Percentiles rank a stretch among this genome's conserved stretches.
phyloP scores from a whole-genome alignment of 2,329 filamentous ascomycete genomes.

The Cladorrhinum sp. region DNA sequence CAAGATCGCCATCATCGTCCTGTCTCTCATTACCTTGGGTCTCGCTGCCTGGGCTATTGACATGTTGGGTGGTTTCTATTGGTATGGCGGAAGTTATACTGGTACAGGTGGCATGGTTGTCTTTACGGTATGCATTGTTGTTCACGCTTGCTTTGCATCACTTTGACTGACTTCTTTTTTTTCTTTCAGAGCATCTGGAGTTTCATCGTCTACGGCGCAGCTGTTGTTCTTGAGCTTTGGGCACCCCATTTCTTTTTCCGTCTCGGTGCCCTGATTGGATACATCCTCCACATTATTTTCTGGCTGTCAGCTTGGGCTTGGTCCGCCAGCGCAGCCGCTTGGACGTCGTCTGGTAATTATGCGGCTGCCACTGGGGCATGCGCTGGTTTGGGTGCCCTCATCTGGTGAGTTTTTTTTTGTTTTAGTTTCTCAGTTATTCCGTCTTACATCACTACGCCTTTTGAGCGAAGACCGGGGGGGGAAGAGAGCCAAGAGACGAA shows the following conservation, averaged over 20 bases:
- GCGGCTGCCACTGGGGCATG: constrained; percentile 38
- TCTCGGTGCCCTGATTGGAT: constrained; percentile 36
- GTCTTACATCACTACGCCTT: neutral
- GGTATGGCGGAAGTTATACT: constrained; percentile 24
- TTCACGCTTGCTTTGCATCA: constrained; percentile 25
- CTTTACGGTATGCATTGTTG: constrained; percentile 40
- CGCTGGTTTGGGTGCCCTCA: constrained; percentile 41
- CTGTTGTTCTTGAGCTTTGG: constrained; percentile 37
- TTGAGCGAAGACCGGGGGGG: neutral
- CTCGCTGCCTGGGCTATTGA: constrained; percentile 41
- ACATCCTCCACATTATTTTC: constrained; percentile 40
- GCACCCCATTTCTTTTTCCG: constrained; percentile 39
- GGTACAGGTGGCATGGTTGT: constrained; percentile 43
- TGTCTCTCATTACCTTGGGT: constrained; percentile 40
- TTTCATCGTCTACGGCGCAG: constrained; percentile 40
- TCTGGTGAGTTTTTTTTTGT: constrained; percentile 34
- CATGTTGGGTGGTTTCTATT: constrained; percentile 30
- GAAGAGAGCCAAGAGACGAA: neutral
- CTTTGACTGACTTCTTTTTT: constrained; percentile 1
- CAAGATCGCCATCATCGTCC: constrained; percentile 37
- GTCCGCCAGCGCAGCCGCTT: constrained; percentile 36
- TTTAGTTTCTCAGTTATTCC: neutral
- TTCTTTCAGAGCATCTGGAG: constrained; percentile 39
- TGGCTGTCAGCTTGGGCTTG: constrained; percentile 45
- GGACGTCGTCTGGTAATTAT: constrained; percentile 23